A percentile compares a stretch with the other conserved stretches of the same genome.
Conservation (phyloP, 768 basidiomycete species). For the Gloeophyllum trabeum region DNA sequence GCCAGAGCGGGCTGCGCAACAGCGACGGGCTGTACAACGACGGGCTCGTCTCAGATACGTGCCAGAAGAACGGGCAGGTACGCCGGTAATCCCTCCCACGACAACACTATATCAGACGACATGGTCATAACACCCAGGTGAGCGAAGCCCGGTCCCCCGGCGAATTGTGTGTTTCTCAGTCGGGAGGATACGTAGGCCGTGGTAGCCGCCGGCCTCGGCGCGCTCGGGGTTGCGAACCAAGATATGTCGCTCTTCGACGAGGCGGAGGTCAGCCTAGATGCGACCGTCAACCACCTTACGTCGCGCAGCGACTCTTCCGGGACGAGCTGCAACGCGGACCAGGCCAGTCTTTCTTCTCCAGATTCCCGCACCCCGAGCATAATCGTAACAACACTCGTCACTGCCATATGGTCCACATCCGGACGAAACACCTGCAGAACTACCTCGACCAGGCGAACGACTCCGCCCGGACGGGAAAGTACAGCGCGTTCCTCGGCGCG, state of each 20-base stretch:
- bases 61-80: constrained; percentile 6
- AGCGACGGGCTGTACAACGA: constrained; percentile 6
- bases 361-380: too few relatives aligned
- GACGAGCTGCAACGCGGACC: constrained; percentile 7
- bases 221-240: constrained; percentile 5
- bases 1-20: constrained; percentile 6
- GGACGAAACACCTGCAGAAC: constrained; percentile 12
- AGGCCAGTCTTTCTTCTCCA: too few relatives aligned
- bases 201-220: constrained; percentile 6
- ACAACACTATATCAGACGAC: too few relatives aligned
- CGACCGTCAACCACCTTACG: constrained; percentile 6
- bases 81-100: too few relatives aligned
- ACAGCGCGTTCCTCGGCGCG: constrained; percentile 7
- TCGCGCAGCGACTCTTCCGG: constrained; percentile 3
- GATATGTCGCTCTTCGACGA: constrained; percentile 5
- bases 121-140: constrained; percentile 7
- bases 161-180: not conserved
- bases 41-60: constrained; percentile 1
- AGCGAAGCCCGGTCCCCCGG: not conserved
- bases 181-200: constrained; percentile 1
- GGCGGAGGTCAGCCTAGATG: constrained; percentile 12
- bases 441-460: constrained; percentile 10
- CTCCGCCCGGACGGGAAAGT: constrained; percentile 5
- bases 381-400: too few relatives aligned
- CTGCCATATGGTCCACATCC: not conserved